These are phyloP conservation scores for Hyaloscypha finlandica DNA, from an alignment of 495 filamentous ascomycete genomes.

Conservation along the genomic window DNA sequence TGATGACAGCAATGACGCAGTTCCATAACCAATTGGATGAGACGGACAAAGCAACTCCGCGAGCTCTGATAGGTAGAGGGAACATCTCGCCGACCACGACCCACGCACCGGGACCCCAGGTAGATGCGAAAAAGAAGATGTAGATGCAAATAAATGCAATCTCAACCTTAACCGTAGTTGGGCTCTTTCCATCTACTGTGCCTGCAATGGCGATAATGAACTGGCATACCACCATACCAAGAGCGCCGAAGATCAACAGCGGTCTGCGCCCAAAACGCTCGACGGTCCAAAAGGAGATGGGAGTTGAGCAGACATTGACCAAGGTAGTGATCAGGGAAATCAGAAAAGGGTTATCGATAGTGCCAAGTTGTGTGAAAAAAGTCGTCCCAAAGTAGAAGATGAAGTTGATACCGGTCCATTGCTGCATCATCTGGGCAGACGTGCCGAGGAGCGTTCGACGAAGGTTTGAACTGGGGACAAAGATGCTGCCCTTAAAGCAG, in stretches of 20 bases:
- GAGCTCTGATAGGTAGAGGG: slow-evolving; percentile 79
- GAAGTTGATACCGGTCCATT: slow-evolving; percentile 69
- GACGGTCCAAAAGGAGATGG: slow-evolving; percentile 78
- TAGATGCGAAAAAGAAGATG: slow-evolving; percentile 78
- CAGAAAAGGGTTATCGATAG: slow-evolving; percentile 73
- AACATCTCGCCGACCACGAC: slow-evolving; percentile 85
- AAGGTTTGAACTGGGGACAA: slow-evolving; percentile 57
- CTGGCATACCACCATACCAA: slow-evolving; percentile 80
- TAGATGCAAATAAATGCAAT: slow-evolving; percentile 71
- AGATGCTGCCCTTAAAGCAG: slow-evolving; percentile 53
- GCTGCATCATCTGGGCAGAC: slow-evolving; percentile 68
- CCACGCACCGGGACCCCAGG: slow-evolving; percentile 70
- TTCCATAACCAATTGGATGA: slow-evolving; percentile 90
- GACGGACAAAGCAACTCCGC: slow-evolving; percentile 75
- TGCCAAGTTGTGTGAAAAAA: slow-evolving; percentile 73
- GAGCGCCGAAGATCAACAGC: slow-evolving; percentile 74
- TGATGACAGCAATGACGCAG: slow-evolving; percentile 18
- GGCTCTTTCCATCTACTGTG: slow-evolving; percentile 53
- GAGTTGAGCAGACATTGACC: slow-evolving; percentile 82
- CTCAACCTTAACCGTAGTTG: slow-evolving; percentile 61
- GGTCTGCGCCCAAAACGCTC: slow-evolving; percentile 79
- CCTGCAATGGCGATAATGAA: slow-evolving; percentile 81
- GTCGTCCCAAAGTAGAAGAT: slow-evolving; percentile 53
- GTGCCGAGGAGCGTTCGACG: slow-evolving; percentile 53
- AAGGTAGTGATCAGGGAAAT: slow-evolving; percentile 79